phyloP scores from a whole-genome alignment of 768 basidiomycete species.

The Postia placenta region DNA sequence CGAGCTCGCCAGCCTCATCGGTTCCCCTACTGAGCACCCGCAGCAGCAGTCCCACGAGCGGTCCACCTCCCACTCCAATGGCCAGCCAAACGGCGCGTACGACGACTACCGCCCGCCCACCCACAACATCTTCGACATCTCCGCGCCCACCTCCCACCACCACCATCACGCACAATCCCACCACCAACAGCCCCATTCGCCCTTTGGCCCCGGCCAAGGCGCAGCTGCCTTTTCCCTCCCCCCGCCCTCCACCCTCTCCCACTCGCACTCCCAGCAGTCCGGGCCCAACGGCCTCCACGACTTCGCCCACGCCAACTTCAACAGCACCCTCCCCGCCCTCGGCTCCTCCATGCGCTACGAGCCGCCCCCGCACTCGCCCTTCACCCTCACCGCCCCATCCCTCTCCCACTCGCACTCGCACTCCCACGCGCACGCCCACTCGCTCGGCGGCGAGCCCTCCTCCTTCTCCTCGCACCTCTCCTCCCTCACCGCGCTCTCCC shows the following conservation, averaged over 20 bases:
- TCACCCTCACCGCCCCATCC: conserved; percentile 10
- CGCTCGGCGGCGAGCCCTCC: conserved; percentile 20
- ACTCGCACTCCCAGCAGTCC: conserved; percentile 1
- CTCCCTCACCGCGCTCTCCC: conserved; percentile 23
- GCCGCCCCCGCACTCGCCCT: conserved; percentile 20
- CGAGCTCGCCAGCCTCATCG: conserved; percentile 61
- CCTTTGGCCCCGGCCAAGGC: neutral
- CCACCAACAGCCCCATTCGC: conserved; percentile 25
- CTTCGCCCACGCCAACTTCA: conserved; percentile 27
- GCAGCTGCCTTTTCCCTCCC: too few relatives aligned
- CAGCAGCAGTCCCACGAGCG: conserved; percentile 34
- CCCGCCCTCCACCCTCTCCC: conserved; percentile 1
- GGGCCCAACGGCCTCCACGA: conserved; percentile 19
- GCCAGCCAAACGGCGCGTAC: conserved; percentile 11
- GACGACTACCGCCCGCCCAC: conserved; percentile 31
- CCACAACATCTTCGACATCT: conserved; percentile 62
- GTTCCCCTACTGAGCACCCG: conserved; percentile 22
- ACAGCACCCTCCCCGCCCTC: conserved; percentile 28
- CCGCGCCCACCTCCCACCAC: conserved; percentile 36
- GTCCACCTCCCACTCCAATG: conserved; percentile 23
- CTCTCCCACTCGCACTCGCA: conserved; percentile 17
- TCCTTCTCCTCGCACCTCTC: conserved; percentile 17
- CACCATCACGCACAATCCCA: conserved; percentile 26
- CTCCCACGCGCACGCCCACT: conserved; percentile 15
- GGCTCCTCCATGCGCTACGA: conserved; percentile 30